Evolutionary conservation across 2,329 filamentous ascomycete genomes (phyloP), one percentile per base, ranked within the genome.

Genomic region (Verticillium albo-atrum): DNA sequence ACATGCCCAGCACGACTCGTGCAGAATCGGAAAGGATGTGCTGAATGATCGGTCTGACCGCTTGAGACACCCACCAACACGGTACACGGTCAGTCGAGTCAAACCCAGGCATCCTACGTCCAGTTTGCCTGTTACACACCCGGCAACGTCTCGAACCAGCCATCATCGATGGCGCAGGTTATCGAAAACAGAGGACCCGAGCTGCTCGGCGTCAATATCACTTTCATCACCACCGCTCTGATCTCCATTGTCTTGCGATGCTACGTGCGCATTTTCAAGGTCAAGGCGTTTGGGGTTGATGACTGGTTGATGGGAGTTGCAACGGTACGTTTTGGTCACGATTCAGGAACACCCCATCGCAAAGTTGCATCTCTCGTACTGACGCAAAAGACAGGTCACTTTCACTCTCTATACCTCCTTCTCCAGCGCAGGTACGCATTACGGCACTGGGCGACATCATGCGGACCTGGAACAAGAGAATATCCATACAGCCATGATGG

Each of bases 371-470:
- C n/a, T n/a, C n/a, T n/a, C n/a, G n/a, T 65, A 61, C 52, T 53
- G 28, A 23, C 1, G 4, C n/a, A n/a, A 1, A 15, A 2, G 0
- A 23, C 17, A 76, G 73, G 61, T 63, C 7, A 70, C 67, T 20
- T 79, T 77, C 60, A 60, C 68, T 15, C 60, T 71, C 5, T 78
- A 73, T 62, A 66, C 67, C 52, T 63, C 64, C 20, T 71, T 65
- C 35, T 70, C 74, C 1, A 68, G 74, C 4, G 37, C 67, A 0
- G 76, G 77, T 23, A 67, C 78, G 23, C 60, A 70, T 14, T 69
- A 75, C 62, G 77, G 77, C 20, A 79, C 76, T 0, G 76, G 77
- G 3, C 68, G 72, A 3, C 75, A 77, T 61, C 66, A 65, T 23
- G 37, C n/a, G 1, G 72, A 77, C 28, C 65, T 79, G 6, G 54